Percentiles rank a stretch among this genome's conserved stretches.
phyloP scores from a whole-genome alignment of 306 rosid genomes.

The Pachyrhizus erosus region DNA sequence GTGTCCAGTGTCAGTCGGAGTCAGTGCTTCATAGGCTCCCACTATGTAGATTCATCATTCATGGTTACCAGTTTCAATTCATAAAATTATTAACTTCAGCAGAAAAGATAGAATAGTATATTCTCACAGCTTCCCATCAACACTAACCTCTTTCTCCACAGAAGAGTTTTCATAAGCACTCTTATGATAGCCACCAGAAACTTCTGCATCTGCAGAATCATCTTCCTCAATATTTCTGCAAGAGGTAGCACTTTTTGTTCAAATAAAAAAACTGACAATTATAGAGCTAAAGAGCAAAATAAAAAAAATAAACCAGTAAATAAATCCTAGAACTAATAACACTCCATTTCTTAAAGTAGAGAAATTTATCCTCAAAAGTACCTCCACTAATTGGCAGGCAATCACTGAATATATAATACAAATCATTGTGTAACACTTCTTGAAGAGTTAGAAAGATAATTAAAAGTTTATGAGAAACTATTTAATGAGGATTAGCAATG shows the following conservation, averaged over 20 bases:
- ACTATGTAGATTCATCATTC: constrained; percentile 22
- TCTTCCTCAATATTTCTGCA: constrained; percentile 84
- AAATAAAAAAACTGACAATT: constrained; percentile 48
- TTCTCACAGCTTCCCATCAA: constrained; percentile 55
- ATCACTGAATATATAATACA: constrained; percentile 2
- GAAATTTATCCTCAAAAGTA: constrained; percentile 28
- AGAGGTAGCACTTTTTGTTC: constrained; percentile 42
- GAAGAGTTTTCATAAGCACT: constrained; percentile 61
- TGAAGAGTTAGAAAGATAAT: background rate
- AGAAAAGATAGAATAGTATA: constrained; percentile 40
- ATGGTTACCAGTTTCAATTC: constrained; percentile 29
- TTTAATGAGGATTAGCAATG: background rate
- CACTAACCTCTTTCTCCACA: constrained; percentile 63
- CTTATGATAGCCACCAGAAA: constrained; percentile 63
- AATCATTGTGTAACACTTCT: constrained; percentile 11
- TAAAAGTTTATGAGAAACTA: constrained; percentile 23
- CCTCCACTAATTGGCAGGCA: background rate
- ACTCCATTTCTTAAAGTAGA: constrained; percentile 30
- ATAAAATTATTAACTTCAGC: constrained; percentile 22
- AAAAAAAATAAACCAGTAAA: background rate
- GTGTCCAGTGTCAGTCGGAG: no score
- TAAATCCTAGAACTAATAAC: constrained; percentile 17
- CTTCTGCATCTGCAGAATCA: constrained; percentile 64
- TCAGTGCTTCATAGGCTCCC: no score
- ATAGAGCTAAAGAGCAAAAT: constrained; percentile 11